These are phyloP conservation scores for Hymenochaete sp. DNA, from an alignment of 1,284 basidiomycete genomes.

Conservation along the genomic window DNA sequence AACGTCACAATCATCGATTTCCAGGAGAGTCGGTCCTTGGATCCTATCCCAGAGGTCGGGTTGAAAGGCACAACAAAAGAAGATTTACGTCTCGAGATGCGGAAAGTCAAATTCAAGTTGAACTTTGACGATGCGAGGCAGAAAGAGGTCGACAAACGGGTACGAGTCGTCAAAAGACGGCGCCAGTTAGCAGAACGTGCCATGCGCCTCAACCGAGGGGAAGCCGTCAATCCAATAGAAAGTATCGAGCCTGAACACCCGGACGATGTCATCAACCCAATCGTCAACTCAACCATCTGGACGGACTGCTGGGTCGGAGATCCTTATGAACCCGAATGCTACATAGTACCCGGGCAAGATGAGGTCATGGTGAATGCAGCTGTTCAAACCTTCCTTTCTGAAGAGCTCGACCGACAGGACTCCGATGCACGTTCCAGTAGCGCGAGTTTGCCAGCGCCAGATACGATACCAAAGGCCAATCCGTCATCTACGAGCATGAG, in stretches of 20 bases:
- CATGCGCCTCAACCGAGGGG: too few species aligned
- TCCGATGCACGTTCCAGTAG: neutral
- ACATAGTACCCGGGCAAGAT: conserved; percentile 14
- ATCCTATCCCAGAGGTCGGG: conserved; percentile 30
- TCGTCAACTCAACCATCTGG: conserved; percentile 8
- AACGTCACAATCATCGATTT: conserved; percentile 51
- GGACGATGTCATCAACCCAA: conserved; percentile 11
- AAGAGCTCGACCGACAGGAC: conserved; percentile 5
- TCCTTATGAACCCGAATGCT: conserved; percentile 5
- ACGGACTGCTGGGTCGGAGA: conserved; percentile 7
- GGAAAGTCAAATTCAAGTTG: conserved; percentile 46
- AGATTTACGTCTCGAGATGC: conserved; percentile 44
- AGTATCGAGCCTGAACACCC: conserved; percentile 8
- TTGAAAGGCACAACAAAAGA: conserved; percentile 31
- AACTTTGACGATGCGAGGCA: conserved; percentile 21
- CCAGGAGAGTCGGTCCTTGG: conserved; percentile 35
- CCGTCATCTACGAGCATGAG: too few species aligned
- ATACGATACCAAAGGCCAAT: too few species aligned
- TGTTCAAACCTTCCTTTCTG: conserved; percentile 5
- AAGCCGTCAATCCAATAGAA: neutral
- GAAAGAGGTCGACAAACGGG: conserved; percentile 5
- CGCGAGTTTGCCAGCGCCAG: too few species aligned
- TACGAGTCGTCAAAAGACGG: neutral
- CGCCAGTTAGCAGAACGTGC: too few species aligned
- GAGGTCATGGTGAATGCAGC: neutral